These are phyloP conservation scores for Dimargaris xerosporica DNA, from an alignment of 192 early-diverging fungal species.

Conservation along the genomic window DNA sequence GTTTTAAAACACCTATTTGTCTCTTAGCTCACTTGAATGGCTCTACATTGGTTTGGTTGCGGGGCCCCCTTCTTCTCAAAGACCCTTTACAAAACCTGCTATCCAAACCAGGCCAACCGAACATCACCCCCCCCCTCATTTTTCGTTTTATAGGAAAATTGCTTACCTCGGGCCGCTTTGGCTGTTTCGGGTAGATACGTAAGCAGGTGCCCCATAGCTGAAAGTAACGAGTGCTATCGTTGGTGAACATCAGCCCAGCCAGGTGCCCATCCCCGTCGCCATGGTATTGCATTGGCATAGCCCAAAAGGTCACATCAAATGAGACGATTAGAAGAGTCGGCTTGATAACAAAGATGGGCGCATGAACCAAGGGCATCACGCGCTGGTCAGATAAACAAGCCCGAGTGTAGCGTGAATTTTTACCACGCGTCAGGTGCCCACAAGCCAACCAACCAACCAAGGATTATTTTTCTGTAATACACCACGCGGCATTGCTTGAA, in stretches of 20 bases:
- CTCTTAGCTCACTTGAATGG: neutral
- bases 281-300: too few species aligned
- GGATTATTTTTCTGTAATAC: neutral
- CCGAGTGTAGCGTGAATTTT: too few species aligned
- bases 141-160: too few species aligned
- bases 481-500: neutral
- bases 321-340: too few species aligned
- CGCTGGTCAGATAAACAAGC: too few species aligned
- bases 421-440: too few species aligned
- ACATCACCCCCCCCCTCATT: too few species aligned
- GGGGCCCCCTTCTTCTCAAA: neutral
- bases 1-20: neutral
- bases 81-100: neutral
- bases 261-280: too few species aligned
- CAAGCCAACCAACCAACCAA: neutral
- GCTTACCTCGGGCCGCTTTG: neutral
- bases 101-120: neutral
- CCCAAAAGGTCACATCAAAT: too few species aligned
- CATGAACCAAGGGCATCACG: too few species aligned
- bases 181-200: neutral
- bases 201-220: conserved; percentile 12
- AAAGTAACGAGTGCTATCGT: neutral
- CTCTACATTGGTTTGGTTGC: neutral
- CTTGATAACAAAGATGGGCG: too few species aligned
- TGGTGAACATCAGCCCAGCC: too few species aligned